Evolutionary conservation across 495 filamentous ascomycete genomes (phyloP), one percentile per base, ranked within the genome.

Genomic region (Penicillium steckii): DNA sequence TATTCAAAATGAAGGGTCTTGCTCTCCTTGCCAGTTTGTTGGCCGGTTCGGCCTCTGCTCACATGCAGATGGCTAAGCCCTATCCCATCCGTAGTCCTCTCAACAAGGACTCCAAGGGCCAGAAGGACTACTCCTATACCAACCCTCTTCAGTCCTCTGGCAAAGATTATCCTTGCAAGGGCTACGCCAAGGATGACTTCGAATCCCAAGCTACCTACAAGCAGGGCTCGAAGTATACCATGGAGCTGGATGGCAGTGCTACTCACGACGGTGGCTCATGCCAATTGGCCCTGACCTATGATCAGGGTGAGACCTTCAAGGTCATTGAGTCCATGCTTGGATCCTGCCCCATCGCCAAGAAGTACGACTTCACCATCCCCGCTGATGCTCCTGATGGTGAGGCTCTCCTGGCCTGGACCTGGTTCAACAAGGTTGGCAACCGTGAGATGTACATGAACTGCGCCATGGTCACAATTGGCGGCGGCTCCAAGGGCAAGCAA

Each of bases 371-470:
- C 58, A 65, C 57, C 1, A 65, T 83, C 17, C 80, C 80, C 12
- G 58, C 60, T 1, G 70, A 73, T 46, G 71, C 74, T 10, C 71
- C 72, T 2, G 48, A 53, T 3, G 80, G 79, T 1, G 61, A 82
- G 38, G 88, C 83, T 2, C 83, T 85, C 2, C 73, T 97, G 37
- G 86, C 87, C 13, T 96, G 90, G 83, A 87, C 87, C 3, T 97
- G 92, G 92, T 86, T 93, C 75, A 97, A 97, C 81, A 85, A 85
- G 55, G 65, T 91, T 46, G 90, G 90, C 43, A 90, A 91, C 73
- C 82, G 90, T 18, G 92, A 97, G 67, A 90, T 95, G 82, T 96
- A 96, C 77, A 95, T 95, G 91, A 91, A 92, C 79, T 97, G 92
- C 54, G 88, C 86, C 3, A 81, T 87, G 17, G 78, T 93, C 41